Conservation (phyloP, 2,329 filamentous ascomycete genomes). For the Dendrostoma leiphaemia region DNA sequence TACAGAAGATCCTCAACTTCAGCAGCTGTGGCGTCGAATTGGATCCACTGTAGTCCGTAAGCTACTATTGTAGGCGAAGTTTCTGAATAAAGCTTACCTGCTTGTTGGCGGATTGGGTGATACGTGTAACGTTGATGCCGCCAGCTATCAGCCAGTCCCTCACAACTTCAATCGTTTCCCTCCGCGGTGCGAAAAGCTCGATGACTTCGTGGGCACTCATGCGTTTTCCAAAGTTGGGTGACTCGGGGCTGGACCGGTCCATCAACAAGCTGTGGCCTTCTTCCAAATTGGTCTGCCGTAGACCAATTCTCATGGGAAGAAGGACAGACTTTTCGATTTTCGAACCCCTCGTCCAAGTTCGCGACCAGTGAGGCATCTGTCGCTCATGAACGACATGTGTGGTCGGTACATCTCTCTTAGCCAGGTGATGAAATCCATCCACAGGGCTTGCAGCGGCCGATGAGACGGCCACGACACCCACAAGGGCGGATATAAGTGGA, state of each 20-base stretch:
- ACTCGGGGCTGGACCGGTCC: constrained; percentile 27
- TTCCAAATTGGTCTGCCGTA: constrained; percentile 28
- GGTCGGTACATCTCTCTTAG: constrained; percentile 5
- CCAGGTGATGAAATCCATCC: neutral
- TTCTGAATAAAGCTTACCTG: constrained; percentile 19
- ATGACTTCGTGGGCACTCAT: constrained; percentile 32
- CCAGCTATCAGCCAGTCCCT: constrained; percentile 12
- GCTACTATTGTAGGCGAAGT: constrained; percentile 21
- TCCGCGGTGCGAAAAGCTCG: constrained; percentile 33
- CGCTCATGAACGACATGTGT: constrained; percentile 32
- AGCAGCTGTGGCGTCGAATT: constrained; percentile 36
- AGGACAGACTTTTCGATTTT: constrained; percentile 23
- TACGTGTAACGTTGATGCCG: constrained; percentile 18
- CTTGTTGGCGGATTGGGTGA: constrained; percentile 23
- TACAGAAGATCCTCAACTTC: constrained; percentile 38
- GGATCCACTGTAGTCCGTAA: constrained; percentile 35
- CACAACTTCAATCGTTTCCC: constrained; percentile 29
- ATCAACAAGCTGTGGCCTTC: constrained; percentile 29
- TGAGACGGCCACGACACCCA: neutral
- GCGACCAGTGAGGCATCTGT: constrained; percentile 24
- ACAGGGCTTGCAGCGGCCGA: constrained; percentile 6
- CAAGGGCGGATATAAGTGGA: neutral
- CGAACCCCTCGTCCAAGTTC: constrained; percentile 26
- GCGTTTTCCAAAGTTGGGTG: constrained; percentile 34
- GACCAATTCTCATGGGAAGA: constrained; percentile 28